phyloP scores from a whole-genome alignment of 2,329 filamentous ascomycete genomes.

The Blastomyces silverae region DNA sequence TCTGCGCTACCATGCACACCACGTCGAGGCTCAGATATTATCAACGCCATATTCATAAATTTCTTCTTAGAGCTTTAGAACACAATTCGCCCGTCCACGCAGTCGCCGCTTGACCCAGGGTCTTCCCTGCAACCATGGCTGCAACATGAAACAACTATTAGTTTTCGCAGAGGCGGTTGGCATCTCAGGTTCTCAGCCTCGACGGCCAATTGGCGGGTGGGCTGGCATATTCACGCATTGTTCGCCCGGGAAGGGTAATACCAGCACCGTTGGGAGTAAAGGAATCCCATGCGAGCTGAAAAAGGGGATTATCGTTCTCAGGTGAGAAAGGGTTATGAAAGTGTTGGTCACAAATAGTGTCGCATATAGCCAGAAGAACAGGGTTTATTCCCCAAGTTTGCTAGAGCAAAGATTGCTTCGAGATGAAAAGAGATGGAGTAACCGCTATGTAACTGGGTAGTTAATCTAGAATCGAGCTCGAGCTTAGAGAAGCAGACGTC shows the following conservation, averaged over 20 bases:
- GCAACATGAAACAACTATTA: constrained; percentile 1
- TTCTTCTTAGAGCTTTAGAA: background rate
- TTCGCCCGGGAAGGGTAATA: background rate
- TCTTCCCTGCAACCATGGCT: background rate
- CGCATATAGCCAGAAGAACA: background rate
- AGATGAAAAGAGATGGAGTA: background rate
- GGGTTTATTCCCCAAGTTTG: background rate
- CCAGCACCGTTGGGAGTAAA: background rate
- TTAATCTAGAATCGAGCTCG: background rate
- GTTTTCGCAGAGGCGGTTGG: background rate
- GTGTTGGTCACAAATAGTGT: background rate
- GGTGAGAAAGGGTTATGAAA: background rate
- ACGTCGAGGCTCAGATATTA: background rate
- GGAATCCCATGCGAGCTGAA: background rate
- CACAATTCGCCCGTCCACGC: background rate
- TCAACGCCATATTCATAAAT: background rate
- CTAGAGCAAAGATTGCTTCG: background rate
- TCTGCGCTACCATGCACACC: background rate
- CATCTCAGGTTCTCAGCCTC: background rate
- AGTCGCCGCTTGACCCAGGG: background rate
- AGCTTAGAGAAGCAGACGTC: background rate
- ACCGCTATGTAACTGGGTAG: background rate
- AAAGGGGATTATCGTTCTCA: background rate
- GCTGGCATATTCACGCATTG: background rate
- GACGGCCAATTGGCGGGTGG: background rate